Evolutionary conservation across 129 eudicot genomes (phyloP).

Genomic region (Saposhnikovia divaricata): DNA sequence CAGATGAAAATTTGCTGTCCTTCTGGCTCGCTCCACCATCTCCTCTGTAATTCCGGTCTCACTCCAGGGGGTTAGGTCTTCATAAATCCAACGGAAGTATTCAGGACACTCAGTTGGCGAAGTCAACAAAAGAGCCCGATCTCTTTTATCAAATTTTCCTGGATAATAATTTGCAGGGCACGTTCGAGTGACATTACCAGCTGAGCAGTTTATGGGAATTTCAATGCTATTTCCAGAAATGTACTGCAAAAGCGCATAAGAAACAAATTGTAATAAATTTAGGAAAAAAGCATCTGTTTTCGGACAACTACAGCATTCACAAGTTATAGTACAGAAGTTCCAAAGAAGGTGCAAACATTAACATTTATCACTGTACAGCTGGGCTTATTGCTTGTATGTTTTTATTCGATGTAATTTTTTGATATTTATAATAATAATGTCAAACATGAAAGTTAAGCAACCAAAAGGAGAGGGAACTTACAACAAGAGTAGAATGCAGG

Average conservation of each 20-base stretch:
- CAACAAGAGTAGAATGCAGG: too few species aligned
- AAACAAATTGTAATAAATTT: too few species aligned
- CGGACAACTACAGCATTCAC: neutral
- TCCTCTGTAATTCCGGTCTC: constrained; percentile 60
- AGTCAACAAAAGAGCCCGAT: constrained; percentile 12
- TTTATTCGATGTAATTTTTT: neutral
- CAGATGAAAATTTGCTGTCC: constrained; percentile 62
- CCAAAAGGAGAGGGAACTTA: too few species aligned
- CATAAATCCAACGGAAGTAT: constrained; percentile 72
- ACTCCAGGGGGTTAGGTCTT: constrained; percentile 83
- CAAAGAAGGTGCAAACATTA: too few species aligned
- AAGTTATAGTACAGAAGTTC: too few species aligned
- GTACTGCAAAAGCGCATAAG: neutral
- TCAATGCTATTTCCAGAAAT: constrained; percentile 10
- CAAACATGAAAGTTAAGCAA: too few species aligned
- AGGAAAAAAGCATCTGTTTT: neutral
- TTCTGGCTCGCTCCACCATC: constrained; percentile 48
- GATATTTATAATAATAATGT: too few species aligned
- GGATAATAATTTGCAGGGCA: constrained; percentile 67
- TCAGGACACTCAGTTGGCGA: constrained; percentile 51
- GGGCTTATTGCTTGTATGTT: neutral
- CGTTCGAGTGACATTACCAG: constrained; percentile 22
- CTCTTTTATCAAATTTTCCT: constrained; percentile 16
- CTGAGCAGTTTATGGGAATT: constrained; percentile 33
- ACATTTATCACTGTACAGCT: too few species aligned